Base-by-base conservation (phyloP, 208 protist genomes). In the Leishmania guyanensis region DNA sequence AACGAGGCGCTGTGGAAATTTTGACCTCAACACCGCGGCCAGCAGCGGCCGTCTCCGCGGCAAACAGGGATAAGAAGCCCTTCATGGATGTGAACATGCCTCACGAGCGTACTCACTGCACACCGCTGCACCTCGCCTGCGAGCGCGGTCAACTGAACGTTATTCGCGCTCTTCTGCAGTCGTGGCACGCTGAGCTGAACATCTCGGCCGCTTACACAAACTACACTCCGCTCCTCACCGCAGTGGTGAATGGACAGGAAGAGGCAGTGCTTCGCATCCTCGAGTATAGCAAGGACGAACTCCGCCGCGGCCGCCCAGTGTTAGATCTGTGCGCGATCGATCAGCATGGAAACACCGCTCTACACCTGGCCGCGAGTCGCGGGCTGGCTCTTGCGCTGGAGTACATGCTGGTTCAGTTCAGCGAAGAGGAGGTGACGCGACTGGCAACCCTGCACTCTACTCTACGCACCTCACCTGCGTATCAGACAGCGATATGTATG, bases 361-460 rank as follows among this genome's bases (percentile, higher is more conserved):
- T 97, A 29, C 93, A 97, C 72, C 75, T 93, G 14, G 91, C 91
- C 39, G 88, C 89, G 20, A 58, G 79, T 51, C 77, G 80, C 33
- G 93, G 90, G 36, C 86, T 94, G 78, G 77, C 87, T 43, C 72
- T 86, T 9, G 89, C 91, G 36, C 87, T 95, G 71, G 93, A 97
- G 78, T 95, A 97, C 88, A 93, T 97, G 64, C 86, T 95, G 53
- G 77, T 84, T 70, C 91, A 95, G 78, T 97, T 94, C 77, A 87
- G 83, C 64, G 88, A 92, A 26, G 89, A 93, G 71, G 93, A 97
- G 80, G 86, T 97, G 66, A 73, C 86, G 75, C 76, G 83, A 50
- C 80, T 85, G 10, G 71, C 58, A 9, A 51, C 70, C 73, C 66
- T 88, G 70, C 84, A 83, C 54, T 65, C 80, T 9, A 60, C 72